Evolutionary conservation across 1,284 basidiomycete species (phyloP), one percentile per base, ranked within the genome.

Genomic region (Ustilago vetiveriae): DNA sequence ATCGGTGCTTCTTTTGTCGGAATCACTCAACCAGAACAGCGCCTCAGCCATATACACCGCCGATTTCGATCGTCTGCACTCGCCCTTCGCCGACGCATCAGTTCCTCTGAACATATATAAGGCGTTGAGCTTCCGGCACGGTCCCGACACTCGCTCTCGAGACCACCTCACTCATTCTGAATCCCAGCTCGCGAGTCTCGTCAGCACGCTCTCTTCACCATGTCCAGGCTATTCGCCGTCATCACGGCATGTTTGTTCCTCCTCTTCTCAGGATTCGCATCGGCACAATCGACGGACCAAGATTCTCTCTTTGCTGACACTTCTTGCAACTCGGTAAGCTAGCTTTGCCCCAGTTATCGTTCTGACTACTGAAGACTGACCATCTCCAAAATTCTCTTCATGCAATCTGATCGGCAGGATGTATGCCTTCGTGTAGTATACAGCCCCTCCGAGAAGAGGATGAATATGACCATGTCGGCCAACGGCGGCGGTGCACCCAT

Each of bases 381-480:
- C 8, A 13, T n/a, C 19, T 38, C 4, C 14, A 13, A 4, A 21
- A 23, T n/a, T 17, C 37, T 27, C 4, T 42, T 45, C 38, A 16
- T 35, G 33, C 30, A 13, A 3, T 16, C 13, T 29, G 27, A 6
- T 29, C 13, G 14, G 23, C 41, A 62, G 60, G 50, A 68, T 33
- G 33, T 70, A 26, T 75, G 73, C 45, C 58, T 75, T n/a, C 46
- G 51, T 16, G 67, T 43, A 26, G 47, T 75, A 13, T 73, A 75
- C 46, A 55, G 49, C 27, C 51, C 66, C 7, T 47, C 54, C 14
- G 49, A 66, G 23, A 41, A 49, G 44, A 42, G 41, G 30, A 47
- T 64, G 33, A 75, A 76, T 50, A 74, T 74, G 59, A 75, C 75
- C 26, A 63, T 76, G 63, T 54, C 65, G 4, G 50, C 68, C 16